Base-by-base conservation (phyloP, 1,284 basidiomycete species). In the Sphaerobolus stellatus region DNA sequence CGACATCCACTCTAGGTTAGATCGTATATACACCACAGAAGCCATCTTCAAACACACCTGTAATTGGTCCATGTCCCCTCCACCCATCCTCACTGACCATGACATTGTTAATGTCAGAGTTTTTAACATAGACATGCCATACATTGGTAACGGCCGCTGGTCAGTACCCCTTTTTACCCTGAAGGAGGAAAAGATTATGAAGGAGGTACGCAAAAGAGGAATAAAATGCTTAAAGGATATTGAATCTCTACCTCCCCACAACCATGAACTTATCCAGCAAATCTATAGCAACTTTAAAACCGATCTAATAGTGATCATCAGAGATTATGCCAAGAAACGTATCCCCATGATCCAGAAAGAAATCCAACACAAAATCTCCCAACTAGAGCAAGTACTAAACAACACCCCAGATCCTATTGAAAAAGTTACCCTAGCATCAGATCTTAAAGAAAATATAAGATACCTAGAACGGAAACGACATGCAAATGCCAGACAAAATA, bases 121-220 rank as follows among this genome's bases (percentile, higher is more conserved):
- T 0, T 47, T 60, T 0, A 58, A 64, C 34, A 50, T 52, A 0
- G 52, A 48, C 0, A 57, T 61, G 2, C 73, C 71, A 0, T 48
- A 57, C 8, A 62, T 68, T 0, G 73, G 72, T 0, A 57, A 56
- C 38, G 73, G 74, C 0, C 34, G 68, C 49, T 73, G 70, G 64
- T 34, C 60, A 0, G 65, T 69, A 11, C 66, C 68, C 1, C 7
- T 48, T 2, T 51, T 56, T 30, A 40, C 70, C 0, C 14, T 69
- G 0, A 62, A 68, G 16, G 59, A 73, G 43, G 58, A 52, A 50
- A 25, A 31, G 2, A 41, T 65, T 0, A 27, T 56, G 5, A 50
- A 54, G n/a, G 22, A 55, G n/a, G 55, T 58, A 38, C 3, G 36
- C 16, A 49, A 48, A 4, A 11, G 0, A 9, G 2, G 6, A 2